Conservation (phyloP, 1,284 basidiomycete species). For the Farysia itapuensis region DNA sequence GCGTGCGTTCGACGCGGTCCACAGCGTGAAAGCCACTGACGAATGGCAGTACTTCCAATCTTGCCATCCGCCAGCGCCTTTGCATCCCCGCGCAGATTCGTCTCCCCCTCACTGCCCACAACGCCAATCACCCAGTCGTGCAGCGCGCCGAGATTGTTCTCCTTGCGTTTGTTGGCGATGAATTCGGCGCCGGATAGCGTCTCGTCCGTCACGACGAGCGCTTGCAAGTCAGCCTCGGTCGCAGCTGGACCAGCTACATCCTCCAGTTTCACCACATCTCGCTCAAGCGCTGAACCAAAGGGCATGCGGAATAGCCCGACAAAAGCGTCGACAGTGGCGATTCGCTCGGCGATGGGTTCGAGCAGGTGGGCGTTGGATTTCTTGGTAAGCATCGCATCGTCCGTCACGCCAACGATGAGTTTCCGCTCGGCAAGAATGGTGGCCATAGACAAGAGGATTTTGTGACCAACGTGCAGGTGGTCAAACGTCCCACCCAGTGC, state of each 20-base stretch:
- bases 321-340: conserved; percentile 46
- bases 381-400: conserved; percentile 72
- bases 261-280: conserved; percentile 42
- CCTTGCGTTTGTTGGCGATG: conserved; percentile 39
- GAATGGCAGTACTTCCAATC: conserved; percentile 56
- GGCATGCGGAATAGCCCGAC: conserved; percentile 31
- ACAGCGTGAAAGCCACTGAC: conserved; percentile 40
- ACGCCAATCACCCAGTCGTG: conserved; percentile 49
- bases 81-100: conserved; percentile 45
- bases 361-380: conserved; percentile 75
- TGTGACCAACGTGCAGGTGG: conserved; percentile 95
- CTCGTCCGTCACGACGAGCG: conserved; percentile 55
- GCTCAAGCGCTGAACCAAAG: conserved; percentile 17
- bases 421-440: conserved; percentile 77
- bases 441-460: conserved; percentile 89
- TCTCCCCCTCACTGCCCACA: conserved; percentile 45
- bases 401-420: conserved; percentile 83
- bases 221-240: conserved; percentile 41
- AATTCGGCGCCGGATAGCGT: conserved; percentile 47
- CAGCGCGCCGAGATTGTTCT: conserved; percentile 35
- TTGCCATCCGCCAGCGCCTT: conserved; percentile 48
- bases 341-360: conserved; percentile 66
- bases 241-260: conserved; percentile 57
- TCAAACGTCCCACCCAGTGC: conserved; percentile 85
- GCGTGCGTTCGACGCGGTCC: conserved; percentile 22